A percentile compares a stretch with the other conserved stretches of the same genome.
These are phyloP conservation scores for Aspergillus nomiae DNA, from an alignment of 2,329 filamentous ascomycete species.

Conservation along the genomic window DNA sequence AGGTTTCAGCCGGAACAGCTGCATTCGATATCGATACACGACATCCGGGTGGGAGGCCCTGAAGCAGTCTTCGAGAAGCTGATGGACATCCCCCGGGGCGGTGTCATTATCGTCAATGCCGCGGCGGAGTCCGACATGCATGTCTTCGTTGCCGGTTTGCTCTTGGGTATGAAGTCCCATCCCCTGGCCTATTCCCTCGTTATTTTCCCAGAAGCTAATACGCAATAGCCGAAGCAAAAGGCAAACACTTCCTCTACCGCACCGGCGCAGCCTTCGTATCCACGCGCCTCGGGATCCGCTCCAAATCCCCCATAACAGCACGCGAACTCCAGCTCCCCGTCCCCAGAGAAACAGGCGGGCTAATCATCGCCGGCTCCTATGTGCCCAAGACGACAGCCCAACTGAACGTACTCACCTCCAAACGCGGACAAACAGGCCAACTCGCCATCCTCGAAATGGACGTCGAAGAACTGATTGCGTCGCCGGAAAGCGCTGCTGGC, in stretches of 20 bases:
- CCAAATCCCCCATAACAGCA: slow-evolving; percentile 54
- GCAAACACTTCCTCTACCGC: slow-evolving; percentile 49
- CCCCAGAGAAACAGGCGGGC: slow-evolving; percentile 44
- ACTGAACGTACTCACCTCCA: slow-evolving; percentile 45
- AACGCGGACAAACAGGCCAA: slow-evolving; percentile 36
- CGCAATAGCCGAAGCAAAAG: slow-evolving; percentile 34
- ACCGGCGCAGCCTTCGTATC: slow-evolving; percentile 53
- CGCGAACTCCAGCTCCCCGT: slow-evolving; percentile 44
- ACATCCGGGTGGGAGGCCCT: slow-evolving; percentile 52
- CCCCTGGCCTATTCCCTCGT: not conserved
- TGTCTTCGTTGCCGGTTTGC: slow-evolving; percentile 54
- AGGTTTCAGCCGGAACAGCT: slow-evolving; percentile 43
- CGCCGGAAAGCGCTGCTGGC: slow-evolving; percentile 26
- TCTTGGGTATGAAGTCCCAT: slow-evolving; percentile 33
- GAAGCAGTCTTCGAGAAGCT: slow-evolving; percentile 47
- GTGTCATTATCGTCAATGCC: slow-evolving; percentile 56
- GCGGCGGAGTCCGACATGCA: slow-evolving; percentile 58
- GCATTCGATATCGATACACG: slow-evolving; percentile 48
- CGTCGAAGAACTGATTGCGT: slow-evolving; percentile 51
- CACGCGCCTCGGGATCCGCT: slow-evolving; percentile 55
- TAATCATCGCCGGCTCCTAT: slow-evolving; percentile 61
- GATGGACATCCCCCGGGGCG: slow-evolving; percentile 36
- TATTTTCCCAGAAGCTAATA: not conserved
- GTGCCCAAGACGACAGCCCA: slow-evolving; percentile 63
- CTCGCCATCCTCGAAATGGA: slow-evolving; percentile 52